Evolutionary conservation across 202 grass and related monocot species (phyloP).

Genomic region (Dendrocalamus latiflorus): DNA sequence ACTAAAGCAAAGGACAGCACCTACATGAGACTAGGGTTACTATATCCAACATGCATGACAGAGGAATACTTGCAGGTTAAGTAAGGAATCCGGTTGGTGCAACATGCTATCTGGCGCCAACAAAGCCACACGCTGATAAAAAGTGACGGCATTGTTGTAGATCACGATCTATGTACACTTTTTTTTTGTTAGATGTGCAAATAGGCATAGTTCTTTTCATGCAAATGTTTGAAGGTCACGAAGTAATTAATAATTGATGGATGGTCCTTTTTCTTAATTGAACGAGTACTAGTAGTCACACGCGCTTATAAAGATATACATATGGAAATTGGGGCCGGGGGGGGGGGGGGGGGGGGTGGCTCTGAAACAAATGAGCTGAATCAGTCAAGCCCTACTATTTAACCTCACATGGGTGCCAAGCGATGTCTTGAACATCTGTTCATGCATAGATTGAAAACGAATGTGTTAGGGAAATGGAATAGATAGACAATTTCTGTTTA

Average conservation of each 20-base stretch:
- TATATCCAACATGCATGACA: not conserved
- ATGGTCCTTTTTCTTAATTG: no score
- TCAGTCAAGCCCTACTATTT: no score
- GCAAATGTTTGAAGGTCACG: not conserved
- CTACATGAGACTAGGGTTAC: no score
- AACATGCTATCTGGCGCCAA: constrained; percentile 13
- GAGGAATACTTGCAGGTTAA: constrained; percentile 34
- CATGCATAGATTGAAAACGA: no score
- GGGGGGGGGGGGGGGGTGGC: no score
- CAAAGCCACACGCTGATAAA: not conserved
- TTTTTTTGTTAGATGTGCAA: not conserved
- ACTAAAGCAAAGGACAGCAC: constrained; percentile 23
- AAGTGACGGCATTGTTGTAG: not conserved
- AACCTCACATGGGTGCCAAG: no score
- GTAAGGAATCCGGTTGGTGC: constrained; percentile 30
- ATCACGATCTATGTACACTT: not conserved
- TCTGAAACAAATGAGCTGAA: no score
- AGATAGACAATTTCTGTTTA: not conserved
- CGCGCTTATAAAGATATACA: not conserved
- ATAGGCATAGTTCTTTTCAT: not conserved
- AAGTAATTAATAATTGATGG: no score
- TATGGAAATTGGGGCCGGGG: not conserved
- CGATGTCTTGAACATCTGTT: no score
- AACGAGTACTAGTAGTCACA: not conserved
- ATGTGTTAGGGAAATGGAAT: no score